Evolutionary conservation across 2,329 filamentous ascomycete genomes (phyloP).

Genomic region (Dichotomopilus funicola): DNA sequence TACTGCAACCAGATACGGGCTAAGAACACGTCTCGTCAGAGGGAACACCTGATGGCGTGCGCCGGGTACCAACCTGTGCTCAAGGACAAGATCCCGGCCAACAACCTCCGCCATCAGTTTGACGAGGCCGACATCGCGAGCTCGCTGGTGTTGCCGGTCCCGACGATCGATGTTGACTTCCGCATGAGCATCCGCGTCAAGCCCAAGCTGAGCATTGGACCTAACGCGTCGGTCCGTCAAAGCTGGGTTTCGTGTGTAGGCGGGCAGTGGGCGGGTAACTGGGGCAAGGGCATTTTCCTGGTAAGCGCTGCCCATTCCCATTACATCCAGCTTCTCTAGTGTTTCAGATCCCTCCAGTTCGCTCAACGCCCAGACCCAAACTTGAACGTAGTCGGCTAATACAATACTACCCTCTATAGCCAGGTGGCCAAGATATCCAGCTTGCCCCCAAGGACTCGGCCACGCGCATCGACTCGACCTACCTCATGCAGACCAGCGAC

Average conservation of each 20-base stretch:
- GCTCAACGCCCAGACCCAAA: too few relatives aligned
- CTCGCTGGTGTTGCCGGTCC: constrained; percentile 19
- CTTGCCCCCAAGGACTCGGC: constrained; percentile 20
- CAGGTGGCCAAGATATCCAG: constrained; percentile 23
- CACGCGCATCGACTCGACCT: constrained; percentile 21
- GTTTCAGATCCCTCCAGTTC: background rate
- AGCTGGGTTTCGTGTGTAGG: constrained; percentile 23
- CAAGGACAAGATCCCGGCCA: constrained; percentile 23
- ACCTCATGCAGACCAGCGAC: constrained; percentile 24
- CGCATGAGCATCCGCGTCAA: constrained; percentile 23
- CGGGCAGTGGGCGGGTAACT: constrained; percentile 22
- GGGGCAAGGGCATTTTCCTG: constrained; percentile 23
- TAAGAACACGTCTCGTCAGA: constrained; percentile 25
- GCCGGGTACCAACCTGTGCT: constrained; percentile 19
- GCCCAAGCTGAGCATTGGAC: constrained; percentile 20
- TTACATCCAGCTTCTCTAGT: background rate
- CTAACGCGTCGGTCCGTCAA: constrained; percentile 12
- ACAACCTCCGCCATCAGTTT: constrained; percentile 23
- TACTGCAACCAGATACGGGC: constrained; percentile 23
- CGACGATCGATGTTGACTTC: constrained; percentile 21
- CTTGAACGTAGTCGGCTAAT: background rate
- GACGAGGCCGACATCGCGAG: constrained; percentile 23
- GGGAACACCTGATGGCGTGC: constrained; percentile 22
- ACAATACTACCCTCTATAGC: constrained; percentile 1
- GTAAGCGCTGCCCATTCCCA: constrained; percentile 5